Percentiles rank a stretch among this genome's conserved stretches.
Conservation (phyloP, 1,284 basidiomycete species). For the Pseudomicrostroma phylloplanum region DNA sequence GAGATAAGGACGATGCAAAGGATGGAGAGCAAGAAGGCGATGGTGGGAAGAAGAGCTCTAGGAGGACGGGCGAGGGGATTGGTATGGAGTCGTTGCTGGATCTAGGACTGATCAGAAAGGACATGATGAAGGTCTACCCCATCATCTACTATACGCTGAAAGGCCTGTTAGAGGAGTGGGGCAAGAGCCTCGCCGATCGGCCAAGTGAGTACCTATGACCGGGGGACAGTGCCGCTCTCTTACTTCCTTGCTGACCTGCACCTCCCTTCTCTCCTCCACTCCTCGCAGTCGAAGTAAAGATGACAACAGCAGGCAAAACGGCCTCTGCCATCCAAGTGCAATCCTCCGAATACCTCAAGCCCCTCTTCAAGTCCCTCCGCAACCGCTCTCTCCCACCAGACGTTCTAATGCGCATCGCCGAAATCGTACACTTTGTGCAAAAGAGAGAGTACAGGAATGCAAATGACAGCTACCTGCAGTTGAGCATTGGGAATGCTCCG, state of each 20-base stretch:
- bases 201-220: slow-evolving; percentile 60
- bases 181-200: slow-evolving; percentile 80
- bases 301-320: slow-evolving; percentile 81
- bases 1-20: slow-evolving; percentile 18
- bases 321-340: slow-evolving; percentile 93
- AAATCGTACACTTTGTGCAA: slow-evolving; percentile 96
- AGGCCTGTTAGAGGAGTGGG: slow-evolving; percentile 85
- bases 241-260: not conserved
- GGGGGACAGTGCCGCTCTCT: not conserved
- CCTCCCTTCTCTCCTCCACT: not conserved
- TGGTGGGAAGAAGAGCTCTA: slow-evolving; percentile 8
- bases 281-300: slow-evolving; percentile 59
- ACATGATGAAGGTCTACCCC: slow-evolving; percentile 94
- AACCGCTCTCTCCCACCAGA: slow-evolving; percentile 75
- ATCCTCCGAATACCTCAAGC: slow-evolving; percentile 92
- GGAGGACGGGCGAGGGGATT: slow-evolving; percentile 28
- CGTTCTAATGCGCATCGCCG: slow-evolving; percentile 79
- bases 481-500: slow-evolving; percentile 96
- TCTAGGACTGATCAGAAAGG: slow-evolving; percentile 73
- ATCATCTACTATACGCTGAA: slow-evolving; percentile 96
- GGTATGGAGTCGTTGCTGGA: slow-evolving; percentile 46
- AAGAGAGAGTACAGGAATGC: slow-evolving; percentile 86
- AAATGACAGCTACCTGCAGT: slow-evolving; percentile 90
- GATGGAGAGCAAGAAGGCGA: slow-evolving; percentile 8
- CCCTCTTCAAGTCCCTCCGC: slow-evolving; percentile 82